Evolutionary conservation across 306 rosid genomes (phyloP).

Genomic region (Acacia melanoxylon): DNA sequence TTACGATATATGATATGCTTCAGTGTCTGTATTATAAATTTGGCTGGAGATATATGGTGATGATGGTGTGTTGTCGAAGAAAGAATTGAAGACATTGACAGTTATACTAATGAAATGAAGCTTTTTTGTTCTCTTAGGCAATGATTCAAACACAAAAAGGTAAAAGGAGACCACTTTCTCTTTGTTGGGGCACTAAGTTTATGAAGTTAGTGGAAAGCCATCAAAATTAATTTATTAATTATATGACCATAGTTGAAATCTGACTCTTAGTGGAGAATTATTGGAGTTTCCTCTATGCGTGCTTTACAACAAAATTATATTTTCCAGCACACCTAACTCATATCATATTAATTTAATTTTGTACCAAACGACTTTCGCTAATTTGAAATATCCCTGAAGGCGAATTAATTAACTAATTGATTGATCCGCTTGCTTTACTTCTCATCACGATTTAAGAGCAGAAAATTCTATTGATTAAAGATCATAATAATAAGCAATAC

Average conservation of each 20-base stretch:
- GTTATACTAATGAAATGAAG: slow-evolving; percentile 22
- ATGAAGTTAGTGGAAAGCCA: slow-evolving; percentile 53
- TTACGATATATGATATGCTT: not conserved
- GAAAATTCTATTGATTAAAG: not conserved
- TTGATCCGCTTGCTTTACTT: not conserved
- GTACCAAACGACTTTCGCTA: not conserved
- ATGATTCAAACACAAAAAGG: slow-evolving; percentile 52
- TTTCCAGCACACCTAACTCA: slow-evolving; percentile 31
- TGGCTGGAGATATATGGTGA: not conserved
- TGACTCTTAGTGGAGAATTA: slow-evolving; percentile 53
- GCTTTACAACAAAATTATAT: slow-evolving; percentile 30
- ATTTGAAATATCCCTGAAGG: not conserved
- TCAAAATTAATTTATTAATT: slow-evolving; percentile 24
- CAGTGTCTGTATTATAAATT: not conserved
- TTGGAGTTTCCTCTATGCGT: slow-evolving; percentile 33
- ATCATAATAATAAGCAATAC: not conserved
- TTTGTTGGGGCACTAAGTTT: slow-evolving; percentile 81
- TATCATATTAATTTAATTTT: not conserved
- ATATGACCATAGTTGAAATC: slow-evolving; percentile 34
- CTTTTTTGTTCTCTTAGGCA: slow-evolving; percentile 25
- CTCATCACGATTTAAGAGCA: not conserved
- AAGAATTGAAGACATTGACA: not conserved
- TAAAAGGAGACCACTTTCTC: slow-evolving; percentile 62
- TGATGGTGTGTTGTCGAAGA: not conserved
- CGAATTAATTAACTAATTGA: not conserved